Base-by-base conservation (phyloP, 257 asterid species). In the Striga asiatica region DNA sequence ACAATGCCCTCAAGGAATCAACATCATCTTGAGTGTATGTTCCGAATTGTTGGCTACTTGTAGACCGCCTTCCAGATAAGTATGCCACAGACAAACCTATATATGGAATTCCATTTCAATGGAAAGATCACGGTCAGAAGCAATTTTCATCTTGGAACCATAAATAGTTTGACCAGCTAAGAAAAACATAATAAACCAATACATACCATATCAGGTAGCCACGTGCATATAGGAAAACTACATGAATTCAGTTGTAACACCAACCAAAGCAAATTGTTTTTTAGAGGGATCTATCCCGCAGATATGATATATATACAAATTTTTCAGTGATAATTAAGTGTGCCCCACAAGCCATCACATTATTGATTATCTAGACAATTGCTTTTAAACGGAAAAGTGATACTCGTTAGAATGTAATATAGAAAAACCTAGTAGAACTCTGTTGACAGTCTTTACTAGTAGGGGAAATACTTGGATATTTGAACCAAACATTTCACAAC, bases 1-100 rank as follows among this genome's bases (percentile, higher is more conserved):
- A 83, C 56, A 87, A 71, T 11, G 98, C 96, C 79, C 96, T 71
- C 75, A 91, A 64, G 24, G 96, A 93, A 81, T 84, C 98, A 70
- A 87, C 78, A 64, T 91, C 98, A 54, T 91, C 96, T 78, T 84
- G 93, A 67, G 71, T 74, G 80, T 84, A 91, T 37, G 70, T 65
- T 43, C 98, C 98, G 58, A 75, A 77, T 71, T 73, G 95, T 73
- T 69, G 74, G 59, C 77, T 76, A 62, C 66, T 78, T 71, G 75
- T 69, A 58, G 95, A 72, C 66, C 64, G 71, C 79, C 76, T 82
- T 66, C 98, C 98, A 67, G 95, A 87, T 68, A 91, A 78, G 84
- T 91, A 91, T 18, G 70, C 80, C 69, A 91, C 79, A 55, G 78
- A 80, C 61, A 91, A 71, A 46, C 96, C 98, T 91, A 59, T 50